Percentiles rank a stretch among this genome's conserved stretches.
Evolutionary conservation across 371 early-diverging fungal genomes (phyloP).

Genomic region (Catenaria anguillulae): DNA sequence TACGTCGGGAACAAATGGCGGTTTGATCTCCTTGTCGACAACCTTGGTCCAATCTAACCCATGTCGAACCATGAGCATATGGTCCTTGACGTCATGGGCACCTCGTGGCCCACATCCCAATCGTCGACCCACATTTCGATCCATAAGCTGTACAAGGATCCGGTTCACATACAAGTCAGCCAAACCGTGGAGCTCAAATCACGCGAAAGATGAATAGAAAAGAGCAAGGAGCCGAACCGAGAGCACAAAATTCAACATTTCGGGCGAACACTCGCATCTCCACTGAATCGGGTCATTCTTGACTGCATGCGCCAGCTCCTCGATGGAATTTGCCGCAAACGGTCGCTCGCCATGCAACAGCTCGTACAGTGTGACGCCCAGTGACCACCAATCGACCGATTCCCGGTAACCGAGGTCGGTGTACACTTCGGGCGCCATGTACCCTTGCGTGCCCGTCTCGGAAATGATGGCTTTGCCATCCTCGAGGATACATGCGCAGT

Average conservation of each 20-base stretch:
- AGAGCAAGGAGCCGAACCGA: too few relatives aligned
- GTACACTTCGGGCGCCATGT: conserved; percentile 25
- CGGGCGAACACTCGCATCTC: background rate
- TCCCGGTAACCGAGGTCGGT: conserved; percentile 20
- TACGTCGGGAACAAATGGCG: conserved; percentile 50
- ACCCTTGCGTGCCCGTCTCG: conserved; percentile 19
- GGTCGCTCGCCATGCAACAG: conserved; percentile 4
- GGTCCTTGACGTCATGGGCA: conserved; percentile 32
- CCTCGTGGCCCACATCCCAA: conserved; percentile 42
- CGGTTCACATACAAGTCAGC: conserved; percentile 8
- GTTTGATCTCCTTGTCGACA: conserved; percentile 29
- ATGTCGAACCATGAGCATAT: conserved; percentile 35
- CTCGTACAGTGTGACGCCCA: conserved; percentile 25
- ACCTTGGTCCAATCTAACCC: conserved; percentile 40
- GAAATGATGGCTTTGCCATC: conserved; percentile 15
- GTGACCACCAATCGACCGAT: conserved; percentile 41
- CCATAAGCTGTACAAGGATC: too few relatives aligned
- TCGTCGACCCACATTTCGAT: conserved; percentile 39
- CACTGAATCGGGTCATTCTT: background rate
- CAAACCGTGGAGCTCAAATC: too few relatives aligned
- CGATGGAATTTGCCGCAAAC: background rate
- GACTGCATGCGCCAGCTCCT: background rate
- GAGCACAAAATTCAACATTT: conserved; percentile 2
- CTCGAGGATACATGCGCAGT: conserved; percentile 21
- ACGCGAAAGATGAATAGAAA: background rate